Evolutionary conservation across 148 eudicot species (phyloP), one percentile per base, ranked within the genome.

Genomic region (Polygonum aviculare): DNA sequence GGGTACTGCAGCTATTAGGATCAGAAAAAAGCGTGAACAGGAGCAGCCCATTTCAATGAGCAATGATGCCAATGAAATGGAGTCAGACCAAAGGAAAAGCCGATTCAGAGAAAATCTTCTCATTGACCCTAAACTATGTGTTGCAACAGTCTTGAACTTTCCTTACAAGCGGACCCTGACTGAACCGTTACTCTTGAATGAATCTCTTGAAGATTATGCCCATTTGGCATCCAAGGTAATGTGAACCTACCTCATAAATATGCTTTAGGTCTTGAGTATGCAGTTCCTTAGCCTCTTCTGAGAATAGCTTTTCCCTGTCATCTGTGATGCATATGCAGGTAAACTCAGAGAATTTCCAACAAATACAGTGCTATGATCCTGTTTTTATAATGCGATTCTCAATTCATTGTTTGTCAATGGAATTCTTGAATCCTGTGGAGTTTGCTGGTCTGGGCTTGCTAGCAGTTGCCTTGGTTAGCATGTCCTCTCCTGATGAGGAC

Each of bases 391-490:
- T 95, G 87, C 88, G 83, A 60, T 86, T 95, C 77, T 88, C 99
- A 16, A 85, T 89, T 83, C 94, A 92, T 77, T 79, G 90, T 77
- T 81, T 95, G 87, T 86, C 90, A 22, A 86, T 86, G 93, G 86
- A 82, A 76, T 90, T 83, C 85, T 78, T 92, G 75, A 97, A 95
- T 77, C 90, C 96, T 21, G 19, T 86, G 79, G 99, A 95, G 82
- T 93, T 90, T 83, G 92, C 94, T 80, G 89, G 91, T 84, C 81
- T 87, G 55, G 97, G 99, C 74, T 83, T 95, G 86, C 97, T 95
- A 78, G 96, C 96, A 72, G 78, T 92, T 83, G 88, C 94, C 63
- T 80, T 95, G 50, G 87, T 89, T 78, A 92, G 97, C 85, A 76
- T 95, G 79, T 94, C 97, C 67, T 95, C 99, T 75, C 87, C 92